Conservation (phyloP, 306 rosid genomes). For the Castanopsis chinensis region DNA sequence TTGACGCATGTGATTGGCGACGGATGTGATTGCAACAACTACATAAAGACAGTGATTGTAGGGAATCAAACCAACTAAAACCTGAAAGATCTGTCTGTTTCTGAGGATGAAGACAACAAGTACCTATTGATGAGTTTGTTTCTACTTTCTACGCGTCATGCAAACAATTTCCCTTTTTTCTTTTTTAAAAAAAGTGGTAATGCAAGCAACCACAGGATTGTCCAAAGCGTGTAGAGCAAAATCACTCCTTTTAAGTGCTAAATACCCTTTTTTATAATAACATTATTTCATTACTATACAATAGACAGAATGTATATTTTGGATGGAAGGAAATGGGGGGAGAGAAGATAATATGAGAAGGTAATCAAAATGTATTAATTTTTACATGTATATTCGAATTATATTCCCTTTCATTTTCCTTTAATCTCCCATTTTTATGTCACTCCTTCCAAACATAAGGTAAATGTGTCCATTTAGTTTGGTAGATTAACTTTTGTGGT, state of each 20-base stretch:
- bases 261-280: neutral
- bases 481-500: too few species aligned
- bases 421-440: too few species aligned
- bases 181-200: too few species aligned
- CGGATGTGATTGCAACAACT: neutral
- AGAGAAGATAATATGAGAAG: too few species aligned
- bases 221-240: neutral
- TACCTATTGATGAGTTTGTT: neutral
- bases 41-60: neutral
- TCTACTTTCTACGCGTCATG: neutral
- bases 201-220: neutral
- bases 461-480: too few species aligned
- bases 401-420: too few species aligned
- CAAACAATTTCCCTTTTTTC: neutral
- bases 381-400: too few species aligned
- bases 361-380: too few species aligned
- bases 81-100: neutral
- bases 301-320: too few species aligned
- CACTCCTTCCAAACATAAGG: too few species aligned
- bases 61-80: neutral
- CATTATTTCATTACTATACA: too few species aligned
- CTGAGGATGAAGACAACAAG: neutral
- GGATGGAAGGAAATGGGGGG: too few species aligned
- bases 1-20: neutral
- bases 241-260: neutral